A percentile compares a stretch with the other conserved stretches of the same genome.
Conservation (phyloP, 371 early-diverging fungal species). For the Mortierella sp. region DNA sequence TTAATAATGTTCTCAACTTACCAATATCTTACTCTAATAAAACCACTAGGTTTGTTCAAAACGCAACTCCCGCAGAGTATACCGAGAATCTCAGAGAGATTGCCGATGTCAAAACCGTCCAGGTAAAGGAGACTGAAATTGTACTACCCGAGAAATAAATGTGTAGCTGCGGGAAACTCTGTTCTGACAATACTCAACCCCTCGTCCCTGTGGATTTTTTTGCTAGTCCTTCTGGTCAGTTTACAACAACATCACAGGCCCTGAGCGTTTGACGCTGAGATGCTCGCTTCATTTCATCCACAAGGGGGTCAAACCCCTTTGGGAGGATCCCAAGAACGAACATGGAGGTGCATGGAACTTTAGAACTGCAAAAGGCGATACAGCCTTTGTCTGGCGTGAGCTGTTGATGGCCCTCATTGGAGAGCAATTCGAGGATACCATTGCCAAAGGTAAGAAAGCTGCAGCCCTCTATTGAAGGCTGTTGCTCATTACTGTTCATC, state of each 20-base stretch:
- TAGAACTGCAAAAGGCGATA: slow-evolving; percentile 68
- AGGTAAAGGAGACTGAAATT: slow-evolving; percentile 56
- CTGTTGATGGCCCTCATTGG: slow-evolving; percentile 70
- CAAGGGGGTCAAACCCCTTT: slow-evolving; percentile 79
- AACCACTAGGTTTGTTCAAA: slow-evolving; percentile 63
- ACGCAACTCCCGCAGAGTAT: slow-evolving; percentile 67
- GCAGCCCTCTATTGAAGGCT: neutral
- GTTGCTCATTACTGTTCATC: neutral
- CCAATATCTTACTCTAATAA: neutral
- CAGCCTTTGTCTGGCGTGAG: slow-evolving; percentile 69
- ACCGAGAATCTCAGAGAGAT: slow-evolving; percentile 69
- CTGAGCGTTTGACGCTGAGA: slow-evolving; percentile 62
- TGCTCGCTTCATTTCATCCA: slow-evolving; percentile 75
- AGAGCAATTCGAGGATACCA: slow-evolving; percentile 68
- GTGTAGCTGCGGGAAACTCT: slow-evolving; percentile 7
- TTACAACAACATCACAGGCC: slow-evolving; percentile 67
- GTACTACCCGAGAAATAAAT: neutral
- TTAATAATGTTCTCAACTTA: too few relatives aligned
- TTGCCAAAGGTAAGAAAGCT: slow-evolving; percentile 57
- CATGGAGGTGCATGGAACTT: slow-evolving; percentile 83
- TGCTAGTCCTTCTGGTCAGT: slow-evolving; percentile 67
- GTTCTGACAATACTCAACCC: slow-evolving; percentile 10
- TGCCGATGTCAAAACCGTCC: slow-evolving; percentile 71
- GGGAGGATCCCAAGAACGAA: slow-evolving; percentile 86
- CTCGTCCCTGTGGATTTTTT: slow-evolving; percentile 22